Evolutionary conservation across 108 stramenopile genomes (phyloP), one percentile per base, ranked within the genome.

Genomic region (Hondaea fermentalgiana): DNA sequence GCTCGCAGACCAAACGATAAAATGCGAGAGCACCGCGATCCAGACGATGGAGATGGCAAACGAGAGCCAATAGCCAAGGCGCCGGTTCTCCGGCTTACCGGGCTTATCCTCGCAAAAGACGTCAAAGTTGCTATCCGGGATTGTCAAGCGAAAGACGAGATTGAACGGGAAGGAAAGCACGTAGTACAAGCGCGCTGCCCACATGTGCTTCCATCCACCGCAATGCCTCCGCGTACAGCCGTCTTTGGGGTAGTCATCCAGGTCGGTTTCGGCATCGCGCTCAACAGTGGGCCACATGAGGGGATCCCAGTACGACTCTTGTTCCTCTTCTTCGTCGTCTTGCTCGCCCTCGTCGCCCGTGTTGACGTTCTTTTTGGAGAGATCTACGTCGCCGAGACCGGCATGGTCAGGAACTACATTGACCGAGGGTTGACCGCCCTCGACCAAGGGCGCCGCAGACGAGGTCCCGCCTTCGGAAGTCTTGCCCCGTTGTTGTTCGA

Each of bases 401-500:
- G 29, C n/a, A 21, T 5, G 8, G 60, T 64, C 60, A 16, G 60
- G 60, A 16, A 64, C 60, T 12, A 64, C 60, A 35, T 64, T 64
- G 10, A 25, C 35, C n/a, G 60, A 64, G 10, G 60, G 55, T 12
- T 55, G 55, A 0, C 55, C 55, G 28, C 28, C 28, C 28, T 28
- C 28, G 28, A 28, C 28, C 28, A 28, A 28, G 28, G 28, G 28
- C 28, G 28, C 28, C 28, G 28, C 28, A 28, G 28, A 28, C 28
- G 28, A 28, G 28, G 28, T 0, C 28, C 28, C 19, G 58, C 58
- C 58, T 21, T 59, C 58, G n/a, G 59, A 87, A 59, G 21, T 59
- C 55, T 55, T 64, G 60, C 64, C 43, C 47, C 53, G 90, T 72
- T 29, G 89, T 72, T 88, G 28, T 89, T 90, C 25, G 88, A 0